phyloP scores from a whole-genome alignment of 2,329 filamentous ascomycete genomes.

The Pseudophaeomoniella oleicola region DNA sequence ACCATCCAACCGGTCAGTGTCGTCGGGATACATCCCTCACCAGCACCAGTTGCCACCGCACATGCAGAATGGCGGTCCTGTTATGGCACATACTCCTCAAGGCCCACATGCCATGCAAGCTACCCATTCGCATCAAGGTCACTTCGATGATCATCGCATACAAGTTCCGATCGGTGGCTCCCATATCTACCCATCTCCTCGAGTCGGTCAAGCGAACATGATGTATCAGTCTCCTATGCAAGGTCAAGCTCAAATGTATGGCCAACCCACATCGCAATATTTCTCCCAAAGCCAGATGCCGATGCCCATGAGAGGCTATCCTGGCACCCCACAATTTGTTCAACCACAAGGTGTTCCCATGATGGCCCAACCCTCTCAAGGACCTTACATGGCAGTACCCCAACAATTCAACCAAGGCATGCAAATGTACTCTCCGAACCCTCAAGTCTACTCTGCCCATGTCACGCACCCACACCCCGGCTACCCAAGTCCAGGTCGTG shows the following conservation, averaged over 20 bases:
- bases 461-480: slow-evolving; percentile 47
- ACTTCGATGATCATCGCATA: slow-evolving; percentile 73
- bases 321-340: slow-evolving; percentile 58
- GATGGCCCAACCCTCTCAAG: slow-evolving; percentile 67
- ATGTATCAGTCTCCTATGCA: slow-evolving; percentile 55
- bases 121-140: slow-evolving; percentile 56
- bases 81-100: slow-evolving; percentile 57
- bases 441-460: slow-evolving; percentile 48
- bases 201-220: slow-evolving; percentile 51
- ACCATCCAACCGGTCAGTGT: slow-evolving; percentile 46
- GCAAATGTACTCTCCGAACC: slow-evolving; percentile 66
- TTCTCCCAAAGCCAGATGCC: slow-evolving; percentile 51
- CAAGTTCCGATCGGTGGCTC: slow-evolving; percentile 67
- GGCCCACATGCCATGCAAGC: slow-evolving; percentile 63
- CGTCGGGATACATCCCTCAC: slow-evolving; percentile 58
- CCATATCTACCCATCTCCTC: slow-evolving; percentile 74
- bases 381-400: slow-evolving; percentile 56
- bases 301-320: slow-evolving; percentile 55
- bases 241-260: slow-evolving; percentile 57
- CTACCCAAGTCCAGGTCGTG: slow-evolving; percentile 76
- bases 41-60: slow-evolving; percentile 75
- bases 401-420: slow-evolving; percentile 59
- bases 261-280: slow-evolving; percentile 56
- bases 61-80: slow-evolving; percentile 59
- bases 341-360: slow-evolving; percentile 54